Conservation (phyloP, 2,329 filamentous ascomycete genomes). For the Talaromyces sp. region DNA sequence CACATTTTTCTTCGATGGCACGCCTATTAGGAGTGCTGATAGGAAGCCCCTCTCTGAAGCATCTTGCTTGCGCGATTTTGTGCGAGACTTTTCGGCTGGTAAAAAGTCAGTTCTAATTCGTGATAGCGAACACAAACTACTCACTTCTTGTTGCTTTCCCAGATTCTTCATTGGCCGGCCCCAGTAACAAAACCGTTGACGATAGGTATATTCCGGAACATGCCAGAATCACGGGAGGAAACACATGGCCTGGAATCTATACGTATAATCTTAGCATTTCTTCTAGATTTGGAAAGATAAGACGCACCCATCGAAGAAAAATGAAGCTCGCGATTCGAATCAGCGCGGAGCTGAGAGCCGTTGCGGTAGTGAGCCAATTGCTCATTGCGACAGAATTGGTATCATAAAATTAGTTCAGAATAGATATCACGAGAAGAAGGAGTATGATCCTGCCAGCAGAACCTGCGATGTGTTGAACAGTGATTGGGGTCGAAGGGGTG, state of each 20-base stretch:
- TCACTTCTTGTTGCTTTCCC: slow-evolving; percentile 13
- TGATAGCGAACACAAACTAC: not conserved
- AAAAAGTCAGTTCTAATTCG: slow-evolving; percentile 3
- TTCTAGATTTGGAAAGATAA: not conserved
- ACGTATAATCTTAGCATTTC: not conserved
- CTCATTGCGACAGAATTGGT: slow-evolving; percentile 4
- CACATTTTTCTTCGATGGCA: slow-evolving; percentile 68
- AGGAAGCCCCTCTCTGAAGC: slow-evolving; percentile 5
- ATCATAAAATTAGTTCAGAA: not conserved
- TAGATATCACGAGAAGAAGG: not conserved
- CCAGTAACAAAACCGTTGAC: slow-evolving; percentile 30
- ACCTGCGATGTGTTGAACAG: not conserved
- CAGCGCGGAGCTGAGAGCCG: slow-evolving; percentile 36
- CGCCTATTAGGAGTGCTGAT: slow-evolving; percentile 64
- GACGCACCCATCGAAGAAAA: slow-evolving; percentile 45
- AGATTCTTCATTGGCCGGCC: slow-evolving; percentile 8
- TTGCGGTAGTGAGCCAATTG: slow-evolving; percentile 29
- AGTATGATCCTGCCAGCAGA: not conserved
- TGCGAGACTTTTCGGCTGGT: not conserved
- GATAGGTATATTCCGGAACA: slow-evolving; percentile 47
- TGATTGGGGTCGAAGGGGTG: not conserved
- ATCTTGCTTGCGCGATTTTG: slow-evolving; percentile 2
- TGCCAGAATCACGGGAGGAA: slow-evolving; percentile 38
- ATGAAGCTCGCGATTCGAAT: slow-evolving; percentile 37
- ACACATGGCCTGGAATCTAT: slow-evolving; percentile 38